Base-by-base conservation (phyloP, 306 rosid species). In the Fragaria nilgerrensis region DNA sequence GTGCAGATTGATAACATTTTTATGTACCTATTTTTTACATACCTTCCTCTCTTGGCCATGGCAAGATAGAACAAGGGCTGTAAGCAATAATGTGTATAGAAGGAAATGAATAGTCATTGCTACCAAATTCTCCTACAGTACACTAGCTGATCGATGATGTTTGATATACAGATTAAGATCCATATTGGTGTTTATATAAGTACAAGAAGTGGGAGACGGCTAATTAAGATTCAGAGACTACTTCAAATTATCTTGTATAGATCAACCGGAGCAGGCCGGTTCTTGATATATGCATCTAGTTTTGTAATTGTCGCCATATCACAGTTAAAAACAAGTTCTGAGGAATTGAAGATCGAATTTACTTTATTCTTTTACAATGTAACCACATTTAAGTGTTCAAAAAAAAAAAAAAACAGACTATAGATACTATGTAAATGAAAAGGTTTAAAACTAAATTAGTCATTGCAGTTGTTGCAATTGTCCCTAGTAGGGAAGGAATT, bases 11-110 rank as follows among this genome's bases (percentile, higher is more conserved):
- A 48, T 14, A 14, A 48, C 19, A 15, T 48, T 13, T 14, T 47
- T 47, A 5, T 47, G 17, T 47, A 47, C 52, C 5, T 47, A 12
- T 3, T 47, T 13, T 48, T 3, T 15, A 15, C 19, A 15, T 63
- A 79, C 86, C 86, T 76, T 79, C 39, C 80, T 83, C 22, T 71
- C 81, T 34, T 65, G 50, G 56, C 67, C 78, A 70, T 75, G 72
- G 78, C 82, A 80, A n/a, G 49, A 39, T 12, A 76, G 65, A 48
- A 73, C 56, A 76, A 79, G 74, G 45, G 75, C 76, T 37, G 81
- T 72, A 58, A 83, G n/a, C 36, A 76, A 61, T 0, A 80, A 71
- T 48, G 84, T 44, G 29, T 37, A 58, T 41, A 61, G 68, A 72
- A 72, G 76, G 58, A 59, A 61, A 48, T 37, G 71, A 34, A 59